Evolutionary conservation across 1,284 basidiomycete genomes (phyloP).

Genomic region (Ustilago vetiveriae): DNA sequence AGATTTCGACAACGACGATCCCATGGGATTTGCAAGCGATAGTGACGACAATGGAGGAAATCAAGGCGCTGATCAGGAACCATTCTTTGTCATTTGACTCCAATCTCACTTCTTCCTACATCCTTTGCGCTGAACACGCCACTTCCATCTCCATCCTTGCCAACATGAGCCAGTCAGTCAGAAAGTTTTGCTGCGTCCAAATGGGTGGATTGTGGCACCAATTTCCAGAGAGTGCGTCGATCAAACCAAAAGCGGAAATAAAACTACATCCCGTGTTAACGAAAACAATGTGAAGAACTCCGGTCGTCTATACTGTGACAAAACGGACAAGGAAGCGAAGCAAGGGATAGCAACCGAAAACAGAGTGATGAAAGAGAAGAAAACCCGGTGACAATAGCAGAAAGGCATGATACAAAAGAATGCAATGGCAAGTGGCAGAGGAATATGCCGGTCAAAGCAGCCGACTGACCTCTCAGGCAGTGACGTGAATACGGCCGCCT

Average conservation of each 20-base stretch:
- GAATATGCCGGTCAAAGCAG: no score
- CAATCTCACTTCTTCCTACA: neutral
- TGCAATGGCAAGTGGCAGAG: no score
- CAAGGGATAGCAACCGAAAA: neutral
- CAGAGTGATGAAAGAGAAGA: neutral
- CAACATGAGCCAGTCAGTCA: neutral
- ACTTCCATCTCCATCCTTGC: no score
- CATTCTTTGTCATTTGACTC: constrained; percentile 35
- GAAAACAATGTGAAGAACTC: no score
- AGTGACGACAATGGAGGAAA: neutral
- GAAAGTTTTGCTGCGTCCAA: no score
- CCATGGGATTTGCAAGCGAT: neutral
- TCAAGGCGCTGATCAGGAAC: constrained; percentile 14
- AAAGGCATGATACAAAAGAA: neutral
- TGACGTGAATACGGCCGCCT: constrained; percentile 9
- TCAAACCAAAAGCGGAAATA: no score
- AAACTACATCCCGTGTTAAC: constrained; percentile 14
- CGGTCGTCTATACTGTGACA: no score
- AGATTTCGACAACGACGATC: constrained; percentile 7
- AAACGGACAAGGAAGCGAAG: neutral
- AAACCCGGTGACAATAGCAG: no score
- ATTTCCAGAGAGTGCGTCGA: no score
- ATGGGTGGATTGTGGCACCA: no score
- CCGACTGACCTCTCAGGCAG: neutral
- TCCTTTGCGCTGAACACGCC: no score